Evolutionary conservation across 805 yeast species (phyloP).

Genomic region (Saccharomycopsis fermentans): DNA sequence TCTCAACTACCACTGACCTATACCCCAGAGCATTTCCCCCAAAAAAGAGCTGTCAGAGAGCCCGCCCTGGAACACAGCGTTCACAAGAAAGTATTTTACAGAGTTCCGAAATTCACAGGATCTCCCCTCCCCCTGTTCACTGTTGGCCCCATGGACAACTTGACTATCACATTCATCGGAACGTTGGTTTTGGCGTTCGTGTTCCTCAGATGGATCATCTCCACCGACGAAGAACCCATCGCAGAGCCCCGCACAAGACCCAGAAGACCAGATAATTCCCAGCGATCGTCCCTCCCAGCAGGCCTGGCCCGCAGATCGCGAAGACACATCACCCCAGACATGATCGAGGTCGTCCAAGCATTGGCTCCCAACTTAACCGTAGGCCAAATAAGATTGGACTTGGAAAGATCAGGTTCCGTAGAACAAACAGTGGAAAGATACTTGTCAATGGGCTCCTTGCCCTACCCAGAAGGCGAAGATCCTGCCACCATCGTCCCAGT

Average conservation of each 20-base stretch:
- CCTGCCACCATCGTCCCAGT: slow-evolving; percentile 2
- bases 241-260: slow-evolving; percentile 5
- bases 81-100: no score
- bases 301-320: slow-evolving; percentile 20
- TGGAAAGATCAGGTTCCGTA: slow-evolving; percentile 70
- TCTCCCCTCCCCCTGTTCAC: no score
- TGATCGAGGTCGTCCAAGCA: slow-evolving; percentile 80
- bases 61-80: no score
- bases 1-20: no score
- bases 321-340: slow-evolving; percentile 49
- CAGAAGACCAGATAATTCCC: slow-evolving; percentile 14
- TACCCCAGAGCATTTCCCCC: no score
- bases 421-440: slow-evolving; percentile 69
- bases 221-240: slow-evolving; percentile 33
- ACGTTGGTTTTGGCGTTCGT: slow-evolving; percentile 44
- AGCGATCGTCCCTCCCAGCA: slow-evolving; percentile 4
- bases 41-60: no score
- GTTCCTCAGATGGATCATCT: slow-evolving; percentile 54
- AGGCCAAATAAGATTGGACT: slow-evolving; percentile 63
- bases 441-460: slow-evolving; percentile 50
- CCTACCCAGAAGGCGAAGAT: slow-evolving; percentile 36
- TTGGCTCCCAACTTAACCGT: slow-evolving; percentile 64
- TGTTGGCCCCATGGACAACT: slow-evolving; percentile 53
- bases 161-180: slow-evolving; percentile 41
- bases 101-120: no score